Evolutionary conservation across 2,329 filamentous ascomycete species (phyloP).

Genomic region (Ploettnerulaceae sp.): DNA sequence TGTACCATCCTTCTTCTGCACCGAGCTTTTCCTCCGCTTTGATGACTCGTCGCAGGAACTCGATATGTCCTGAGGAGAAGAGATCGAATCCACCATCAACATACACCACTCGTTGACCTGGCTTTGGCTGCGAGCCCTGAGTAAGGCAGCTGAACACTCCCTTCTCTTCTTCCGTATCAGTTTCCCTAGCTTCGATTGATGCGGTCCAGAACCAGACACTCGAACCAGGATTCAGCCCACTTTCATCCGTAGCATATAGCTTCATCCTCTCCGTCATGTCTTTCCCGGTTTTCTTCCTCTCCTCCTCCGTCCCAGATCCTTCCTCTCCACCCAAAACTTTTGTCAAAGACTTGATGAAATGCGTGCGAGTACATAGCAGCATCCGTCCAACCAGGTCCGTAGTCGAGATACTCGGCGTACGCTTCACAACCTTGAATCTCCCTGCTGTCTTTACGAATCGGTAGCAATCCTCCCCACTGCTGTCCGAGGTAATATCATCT

Average conservation of each 20-base stretch:
- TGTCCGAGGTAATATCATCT: conserved; percentile 95
- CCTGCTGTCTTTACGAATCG: conserved; percentile 92
- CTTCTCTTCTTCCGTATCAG: conserved; percentile 48
- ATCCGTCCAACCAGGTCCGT: conserved; percentile 98
- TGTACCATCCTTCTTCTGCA: conserved; percentile 67
- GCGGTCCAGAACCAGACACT: conserved; percentile 82
- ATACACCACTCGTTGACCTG: conserved; percentile 83
- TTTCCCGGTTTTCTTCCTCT: conserved; percentile 57
- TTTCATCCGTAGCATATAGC: conserved; percentile 84
- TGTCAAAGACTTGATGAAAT: conserved; percentile 82
- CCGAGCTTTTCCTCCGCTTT: conserved; percentile 68
- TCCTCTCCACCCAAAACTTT: conserved; percentile 65
- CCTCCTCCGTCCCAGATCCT: conserved; percentile 63
- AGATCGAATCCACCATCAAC: conserved; percentile 96
- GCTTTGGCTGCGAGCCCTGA: conserved; percentile 62
- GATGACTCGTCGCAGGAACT: conserved; percentile 78
- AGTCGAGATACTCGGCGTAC: conserved; percentile 93
- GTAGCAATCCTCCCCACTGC: conserved; percentile 92
- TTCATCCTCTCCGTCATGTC: conserved; percentile 73
- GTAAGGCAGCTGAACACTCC: conserved; percentile 66
- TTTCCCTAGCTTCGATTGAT: conserved; percentile 36
- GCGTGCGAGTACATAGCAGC: conserved; percentile 89
- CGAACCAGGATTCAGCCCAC: conserved; percentile 70
- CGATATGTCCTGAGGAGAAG: conserved; percentile 95
- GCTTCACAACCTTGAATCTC: conserved; percentile 93